Base-by-base conservation (phyloP, 352 stramenopile genomes). In the Phytophthora pinifolia region DNA sequence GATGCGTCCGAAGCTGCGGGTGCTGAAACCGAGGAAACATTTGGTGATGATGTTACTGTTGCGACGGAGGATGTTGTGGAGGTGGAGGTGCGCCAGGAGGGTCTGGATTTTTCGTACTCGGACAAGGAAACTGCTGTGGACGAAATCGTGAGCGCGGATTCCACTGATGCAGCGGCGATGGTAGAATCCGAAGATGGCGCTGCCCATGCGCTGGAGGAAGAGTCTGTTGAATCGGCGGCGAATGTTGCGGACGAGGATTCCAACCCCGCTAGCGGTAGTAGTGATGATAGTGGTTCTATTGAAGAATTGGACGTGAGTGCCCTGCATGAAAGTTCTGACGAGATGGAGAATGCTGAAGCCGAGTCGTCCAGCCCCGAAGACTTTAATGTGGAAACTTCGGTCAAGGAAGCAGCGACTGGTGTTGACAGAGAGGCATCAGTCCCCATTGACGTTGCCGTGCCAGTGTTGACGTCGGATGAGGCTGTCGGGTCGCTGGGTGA, bases 51-150 rank as follows among this genome's bases (percentile, higher is more conserved):
- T 17, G 12, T 22, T 9, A 3, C 13, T 15, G 34, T 22, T 1
- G 48, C 63, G 25, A 42, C 34, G 6, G 42, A 45, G 7, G 29
- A 59, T 30, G 17, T 62, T 46, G 56, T 71, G 27, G 62, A 71
- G 35, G 22, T 58, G n/a, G 44, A 59, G 59, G 45, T 61, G 22
- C 55, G 14, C 4, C 55, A 65, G 34, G 55, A 70, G 29, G 51
- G 41, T 37, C 15, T 62, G 15, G 45, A 54, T 8, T 55, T 70
- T 39, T 56, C 46, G 15, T 57, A 62, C 18, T 30, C 38, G 5
- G 29, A 65, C 36, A 35, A 15, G 4, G 54, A 53, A 15, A 15
- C 35, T 27, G 22, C 22, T 27, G 22, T 3, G 22, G 22, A 27
- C 22, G 22, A 27, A 27, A 27, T 27, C 22, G 22, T 27, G 22